Base-by-base conservation (phyloP, 805 yeast species). In the Metschnikowia similis region DNA sequence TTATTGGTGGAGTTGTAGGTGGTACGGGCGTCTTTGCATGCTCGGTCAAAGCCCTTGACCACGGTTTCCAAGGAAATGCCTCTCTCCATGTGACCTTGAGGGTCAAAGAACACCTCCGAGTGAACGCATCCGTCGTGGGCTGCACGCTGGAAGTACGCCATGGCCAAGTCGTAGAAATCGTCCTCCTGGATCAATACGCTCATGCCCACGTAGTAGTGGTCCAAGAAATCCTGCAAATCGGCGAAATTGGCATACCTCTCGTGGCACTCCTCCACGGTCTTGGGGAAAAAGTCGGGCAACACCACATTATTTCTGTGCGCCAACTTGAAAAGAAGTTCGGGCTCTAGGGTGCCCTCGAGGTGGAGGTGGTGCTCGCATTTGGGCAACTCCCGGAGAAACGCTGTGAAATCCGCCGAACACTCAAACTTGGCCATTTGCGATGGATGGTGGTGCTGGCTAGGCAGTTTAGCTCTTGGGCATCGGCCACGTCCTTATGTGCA, bases 301-400 rank as follows among this genome's bases (percentile, higher is more conserved):
- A 62, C 50, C 49, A 87, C 75, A 34, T 69, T 66, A 69, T 87
- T 86, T 69, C 88, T 79, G 59, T 77, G 69, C 0, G 92, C 90
- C 49, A 87, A 70, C 47, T 81, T 79, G 67, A 86, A 85, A 51
- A 87, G 70, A 35, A 87, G 74, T 44, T 80, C 80, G n/a, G 95
- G 94, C 53, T 84, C 87, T 49, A 87, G 66, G 37, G 95, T 86
- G 32, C 95, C 96, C 71, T 87, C 95, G 41, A 88, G 65, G 67
- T 88, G 96, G 53, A 87, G 80, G 63, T 88, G 96, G 64, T 87
- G 92, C 66, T 88, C 96, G 71, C 94, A 87, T 67, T 88, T 88
- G 51, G 96, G 96, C 45, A 88, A 72, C 57, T 84, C 92, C 37
- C 66, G 71, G 44, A 87, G 74, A 65, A 86, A 87, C 39, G 41